Conservation (phyloP, 345 rosid species). For the Eucalyptus sp. region DNA sequence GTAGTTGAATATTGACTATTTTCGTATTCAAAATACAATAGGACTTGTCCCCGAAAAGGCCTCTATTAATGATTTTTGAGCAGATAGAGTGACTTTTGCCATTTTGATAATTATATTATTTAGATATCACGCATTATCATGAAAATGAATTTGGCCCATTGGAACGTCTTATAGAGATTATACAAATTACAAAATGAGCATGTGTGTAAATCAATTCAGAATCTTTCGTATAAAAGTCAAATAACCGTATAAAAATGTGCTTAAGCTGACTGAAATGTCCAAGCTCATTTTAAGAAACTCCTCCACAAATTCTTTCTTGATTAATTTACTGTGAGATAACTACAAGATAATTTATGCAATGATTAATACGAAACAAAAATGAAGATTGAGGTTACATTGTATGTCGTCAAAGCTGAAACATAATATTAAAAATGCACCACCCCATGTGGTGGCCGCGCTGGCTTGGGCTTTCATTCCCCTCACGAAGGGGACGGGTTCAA, state of each 20-base stretch:
- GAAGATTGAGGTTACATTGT: neutral
- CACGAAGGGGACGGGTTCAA: no score
- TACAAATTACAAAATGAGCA: neutral
- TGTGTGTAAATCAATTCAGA: neutral
- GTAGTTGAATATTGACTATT: neutral
- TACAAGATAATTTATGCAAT: neutral
- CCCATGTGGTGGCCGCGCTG: no score
- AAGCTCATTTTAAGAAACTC: neutral
- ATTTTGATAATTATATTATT: neutral
- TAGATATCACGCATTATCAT: neutral
- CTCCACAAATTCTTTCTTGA: neutral
- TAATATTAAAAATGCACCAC: neutral
- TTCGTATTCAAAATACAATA: neutral
- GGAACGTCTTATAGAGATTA: neutral
- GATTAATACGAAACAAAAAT: neutral
- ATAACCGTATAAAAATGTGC: neutral
- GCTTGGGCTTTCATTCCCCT: no score
- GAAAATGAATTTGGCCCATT: neutral
- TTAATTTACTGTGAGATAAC: neutral
- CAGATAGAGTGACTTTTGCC: neutral
- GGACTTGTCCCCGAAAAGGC: neutral
- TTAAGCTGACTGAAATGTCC: neutral
- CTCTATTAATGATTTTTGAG: neutral
- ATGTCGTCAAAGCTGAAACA: neutral
- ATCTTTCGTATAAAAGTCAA: neutral